phyloP scores from a whole-genome alignment of 345 rosid genomes.

The Ceriops zippeliana region DNA sequence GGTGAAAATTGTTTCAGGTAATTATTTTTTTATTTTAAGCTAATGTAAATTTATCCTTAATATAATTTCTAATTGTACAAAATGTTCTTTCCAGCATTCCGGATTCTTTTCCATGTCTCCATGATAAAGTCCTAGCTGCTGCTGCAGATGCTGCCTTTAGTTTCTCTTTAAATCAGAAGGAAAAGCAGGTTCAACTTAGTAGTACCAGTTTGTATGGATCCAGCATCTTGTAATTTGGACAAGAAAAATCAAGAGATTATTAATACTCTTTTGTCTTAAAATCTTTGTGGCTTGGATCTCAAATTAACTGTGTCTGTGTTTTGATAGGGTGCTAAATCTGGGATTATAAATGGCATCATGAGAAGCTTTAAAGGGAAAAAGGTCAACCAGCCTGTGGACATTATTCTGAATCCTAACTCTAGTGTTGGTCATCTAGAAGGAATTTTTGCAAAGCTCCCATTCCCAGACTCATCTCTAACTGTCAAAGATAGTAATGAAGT shows the following conservation, averaged over 20 bases:
- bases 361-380: conserved; percentile 22
- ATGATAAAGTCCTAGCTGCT: conserved; percentile 30
- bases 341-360: conserved; percentile 41
- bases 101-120: conserved; percentile 24
- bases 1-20: conserved; percentile 61
- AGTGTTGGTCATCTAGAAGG: conserved; percentile 16
- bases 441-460: conserved; percentile 14
- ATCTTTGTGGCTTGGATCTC: no score
- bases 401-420: conserved; percentile 11
- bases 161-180: conserved; percentile 27
- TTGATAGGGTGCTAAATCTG: conserved; percentile 34
- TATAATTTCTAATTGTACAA: conserved; percentile 10
- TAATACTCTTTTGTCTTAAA: no score
- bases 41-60: background rate
- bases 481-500: conserved; percentile 13
- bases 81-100: conserved; percentile 16
- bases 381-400: background rate
- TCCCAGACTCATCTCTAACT: conserved; percentile 10
- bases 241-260: no score
- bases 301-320: background rate
- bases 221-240: background rate
- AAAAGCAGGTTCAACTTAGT: conserved; percentile 24
- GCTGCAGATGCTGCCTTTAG: conserved; percentile 31
- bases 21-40: conserved; percentile 7
- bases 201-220: background rate